Conservation (phyloP, 192 early-diverging fungal species). For the Rhizoclosmatium sp. region DNA sequence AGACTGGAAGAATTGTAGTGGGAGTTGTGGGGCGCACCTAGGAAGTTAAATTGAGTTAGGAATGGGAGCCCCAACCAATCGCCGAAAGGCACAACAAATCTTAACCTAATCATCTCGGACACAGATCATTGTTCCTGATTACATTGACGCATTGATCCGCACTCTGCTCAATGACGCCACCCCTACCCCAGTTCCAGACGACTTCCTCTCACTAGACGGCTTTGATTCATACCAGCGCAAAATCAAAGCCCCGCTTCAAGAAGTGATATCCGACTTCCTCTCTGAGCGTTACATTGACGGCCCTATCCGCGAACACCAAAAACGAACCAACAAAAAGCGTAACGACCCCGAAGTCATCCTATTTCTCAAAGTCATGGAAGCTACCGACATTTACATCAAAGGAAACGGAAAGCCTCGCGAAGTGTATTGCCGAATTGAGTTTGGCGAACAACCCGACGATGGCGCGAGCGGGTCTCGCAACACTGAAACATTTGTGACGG, state of each 20-base stretch:
- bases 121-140: constrained; percentile 54
- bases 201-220: constrained; percentile 51
- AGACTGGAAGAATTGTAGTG: too few relatives aligned
- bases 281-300: constrained; percentile 47
- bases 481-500: constrained; percentile 46
- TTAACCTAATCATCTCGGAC: background rate
- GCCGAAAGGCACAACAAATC: too few relatives aligned
- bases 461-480: background rate
- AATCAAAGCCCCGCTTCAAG: constrained; percentile 44
- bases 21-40: too few relatives aligned
- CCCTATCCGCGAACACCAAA: background rate
- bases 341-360: constrained; percentile 29
- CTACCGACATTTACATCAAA: constrained; percentile 56
- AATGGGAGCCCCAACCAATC: too few relatives aligned
- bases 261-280: constrained; percentile 52
- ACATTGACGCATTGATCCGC: constrained; percentile 50
- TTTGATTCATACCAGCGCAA: constrained; percentile 45
- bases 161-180: constrained; percentile 51
- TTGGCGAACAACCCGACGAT: constrained; percentile 46
- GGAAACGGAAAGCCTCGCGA: constrained; percentile 54
- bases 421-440: constrained; percentile 62
- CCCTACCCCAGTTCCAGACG: constrained; percentile 51
- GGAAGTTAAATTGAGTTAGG: too few relatives aligned
- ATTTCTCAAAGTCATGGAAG: constrained; percentile 61
- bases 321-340: background rate